These are phyloP conservation scores for Macrophomina pseudophaseolina DNA, from an alignment of 2,329 filamentous ascomycete genomes.

Conservation along the genomic window DNA sequence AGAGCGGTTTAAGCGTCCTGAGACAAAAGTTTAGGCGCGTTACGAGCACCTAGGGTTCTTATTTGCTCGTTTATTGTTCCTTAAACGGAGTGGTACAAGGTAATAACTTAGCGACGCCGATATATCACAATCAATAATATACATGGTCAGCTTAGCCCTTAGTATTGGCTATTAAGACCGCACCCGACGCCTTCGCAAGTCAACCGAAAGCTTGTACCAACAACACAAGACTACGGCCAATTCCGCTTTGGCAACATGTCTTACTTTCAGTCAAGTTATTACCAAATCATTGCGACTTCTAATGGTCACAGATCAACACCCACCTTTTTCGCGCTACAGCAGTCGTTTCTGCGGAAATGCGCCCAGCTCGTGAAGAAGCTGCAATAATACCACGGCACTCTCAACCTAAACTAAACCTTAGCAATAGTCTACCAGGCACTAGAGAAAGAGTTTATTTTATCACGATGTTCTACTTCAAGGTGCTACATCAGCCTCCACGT, in stretches of 20 bases:
- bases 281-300: background rate
- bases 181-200: background rate
- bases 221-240: background rate
- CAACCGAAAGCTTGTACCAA: conserved; percentile 8
- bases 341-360: background rate
- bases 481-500: background rate
- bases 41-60: background rate
- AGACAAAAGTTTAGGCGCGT: background rate
- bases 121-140: background rate
- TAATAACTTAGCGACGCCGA: background rate
- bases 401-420: background rate
- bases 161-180: background rate
- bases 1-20: background rate
- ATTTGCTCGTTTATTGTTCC: background rate
- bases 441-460: background rate
- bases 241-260: background rate
- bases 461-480: background rate
- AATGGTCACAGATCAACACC: background rate
- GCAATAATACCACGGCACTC: background rate
- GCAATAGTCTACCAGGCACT: background rate
- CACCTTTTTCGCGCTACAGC: background rate
- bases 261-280: background rate
- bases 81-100: background rate
- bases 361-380: background rate
- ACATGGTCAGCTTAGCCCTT: background rate